Evolutionary conservation across 768 basidiomycete species (phyloP).

Genomic region (Serpula lacrymans): DNA sequence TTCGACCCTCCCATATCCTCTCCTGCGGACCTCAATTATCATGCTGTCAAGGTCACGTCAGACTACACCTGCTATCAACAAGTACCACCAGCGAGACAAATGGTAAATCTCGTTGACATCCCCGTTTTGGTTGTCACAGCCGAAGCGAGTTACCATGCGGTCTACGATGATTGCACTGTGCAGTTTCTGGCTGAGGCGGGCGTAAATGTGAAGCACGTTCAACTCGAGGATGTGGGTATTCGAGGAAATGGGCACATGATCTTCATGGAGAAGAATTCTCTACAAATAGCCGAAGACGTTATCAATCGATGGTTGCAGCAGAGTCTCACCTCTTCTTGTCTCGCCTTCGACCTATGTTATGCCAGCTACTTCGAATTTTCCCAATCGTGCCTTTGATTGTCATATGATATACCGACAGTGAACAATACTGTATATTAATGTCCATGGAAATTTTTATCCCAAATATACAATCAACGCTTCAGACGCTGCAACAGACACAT

Average conservation of each 20-base stretch:
- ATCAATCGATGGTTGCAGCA: conserved; percentile 37
- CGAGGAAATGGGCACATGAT: conserved; percentile 55
- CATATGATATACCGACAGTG: too few species aligned
- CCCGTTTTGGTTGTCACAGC: conserved; percentile 49
- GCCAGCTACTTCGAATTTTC: too few species aligned
- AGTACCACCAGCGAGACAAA: conserved; percentile 36
- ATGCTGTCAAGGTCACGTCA: conserved; percentile 19
- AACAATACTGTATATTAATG: too few species aligned
- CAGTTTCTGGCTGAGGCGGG: conserved; percentile 43
- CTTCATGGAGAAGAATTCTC: conserved; percentile 51
- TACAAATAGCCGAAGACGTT: conserved; percentile 39
- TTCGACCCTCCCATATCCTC: conserved; percentile 41
- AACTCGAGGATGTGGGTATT: conserved; percentile 41
- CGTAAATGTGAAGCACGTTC: conserved; percentile 39
- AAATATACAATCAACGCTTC: conserved; percentile 36
- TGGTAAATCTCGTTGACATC: conserved; percentile 39
- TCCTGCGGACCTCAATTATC: conserved; percentile 33
- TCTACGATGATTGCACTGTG: conserved; percentile 46
- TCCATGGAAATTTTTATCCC: conserved; percentile 13
- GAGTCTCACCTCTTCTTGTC: conserved; percentile 7
- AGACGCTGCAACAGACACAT: conserved; percentile 29
- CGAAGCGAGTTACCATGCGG: conserved; percentile 47
- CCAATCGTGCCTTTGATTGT: too few species aligned
- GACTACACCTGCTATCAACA: conserved; percentile 43
- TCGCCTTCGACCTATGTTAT: too few species aligned